Base-by-base conservation (phyloP, 2,329 filamentous ascomycete species). In the Hirsutella minnesotensis region DNA sequence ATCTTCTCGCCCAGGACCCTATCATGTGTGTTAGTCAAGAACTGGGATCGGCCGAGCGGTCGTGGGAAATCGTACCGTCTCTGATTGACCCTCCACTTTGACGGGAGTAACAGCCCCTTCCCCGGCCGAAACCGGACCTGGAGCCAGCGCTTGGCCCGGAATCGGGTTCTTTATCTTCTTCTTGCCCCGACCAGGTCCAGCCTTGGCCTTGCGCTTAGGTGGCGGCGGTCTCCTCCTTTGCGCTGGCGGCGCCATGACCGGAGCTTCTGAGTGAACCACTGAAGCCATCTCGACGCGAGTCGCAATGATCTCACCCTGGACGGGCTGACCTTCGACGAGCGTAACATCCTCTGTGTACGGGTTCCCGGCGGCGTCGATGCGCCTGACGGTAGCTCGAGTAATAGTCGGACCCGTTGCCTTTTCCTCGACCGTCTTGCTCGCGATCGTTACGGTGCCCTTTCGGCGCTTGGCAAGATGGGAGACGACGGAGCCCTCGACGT, bases 261-360 rank as follows among this genome's bases (percentile, higher is more conserved):
- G 75, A 58, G 49, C 72, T 64, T 70, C 82, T 7, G 73, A 63
- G n/a, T 74, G 70, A 1, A 73, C 73, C 5, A 71, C 70, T 33
- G 77, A 75, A 3, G 72, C 71, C 0, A 69, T 62, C 30, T 78
- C 68, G 15, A 77, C 65, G 7, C 70, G 70, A 2, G 73, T 77
- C 0, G 75, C 71, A 45, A 86, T 76, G 40, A 95, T 81, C 57
- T 95, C 88, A 44, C 87, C 87, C 49, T 90, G 84, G 1, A 94
- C 74, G 5, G 70, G 68, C 57, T 92, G 84, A 1, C 87, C 88
- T 44, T 90, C 84, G 5, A 79, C 76, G 4, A 94, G 73, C 18
- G 86, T 83, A 8, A 92, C 79, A 54, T 94, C 86, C 59, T 92
- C 87, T 2, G 90, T 81, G 47, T 85, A 86, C 9, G 86, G 74